Base-by-base conservation (phyloP, 352 stramenopile genomes). In the Globisporangium spiculum region DNA sequence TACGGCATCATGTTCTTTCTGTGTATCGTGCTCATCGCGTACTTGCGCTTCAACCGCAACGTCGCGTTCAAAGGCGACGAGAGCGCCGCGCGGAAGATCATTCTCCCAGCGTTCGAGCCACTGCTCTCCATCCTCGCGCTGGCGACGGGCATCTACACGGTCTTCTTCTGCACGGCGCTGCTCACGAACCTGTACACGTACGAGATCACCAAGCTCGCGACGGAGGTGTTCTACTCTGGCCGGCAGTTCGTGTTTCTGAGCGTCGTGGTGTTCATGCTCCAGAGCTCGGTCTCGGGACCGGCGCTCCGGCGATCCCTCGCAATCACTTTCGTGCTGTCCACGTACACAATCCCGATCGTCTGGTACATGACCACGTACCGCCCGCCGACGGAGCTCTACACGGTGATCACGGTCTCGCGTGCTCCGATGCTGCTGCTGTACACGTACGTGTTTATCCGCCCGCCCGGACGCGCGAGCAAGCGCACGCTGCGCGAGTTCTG, bases 251-350 rank as follows among this genome's bases (percentile, higher is more conserved):
- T 87, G 56, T 85, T 89, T 65, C 59, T 87, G 27, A 83, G 76
- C 63, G 73, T 89, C 48, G 78, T 81, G 18, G 71, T 90, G n/a
- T 90, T 89, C 66, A 84, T 90, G 69, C 70, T 88, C 8, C 78
- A 90, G 59, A 88, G 79, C 67, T 88, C 73, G 22, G 78, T 90
- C 20, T 89, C 78, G 4, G 67, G 70, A 4, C 75, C 76, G 10
- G 78, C 82, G 16, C 72, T 90, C 36, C 69, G 74, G 30, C 78
- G 80, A 7, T 75, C 80, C 7, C 36, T 84, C 36, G 22, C 79
- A 16, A 73, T 88, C 63, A 82, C 78, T 0, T 50, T 89, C 16
- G 52, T 83, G n/a, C 46, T 88, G 20, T 72, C 75, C 18, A 83
- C 71, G 12, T 84, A 81, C 60, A 84, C 80, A 8, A 75, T 90